A percentile compares a stretch with the other conserved stretches of the same genome.
These are phyloP conservation scores for Ambrosia artemisiifolia DNA, from an alignment of 129 eudicot genomes.

Conservation along the genomic window DNA sequence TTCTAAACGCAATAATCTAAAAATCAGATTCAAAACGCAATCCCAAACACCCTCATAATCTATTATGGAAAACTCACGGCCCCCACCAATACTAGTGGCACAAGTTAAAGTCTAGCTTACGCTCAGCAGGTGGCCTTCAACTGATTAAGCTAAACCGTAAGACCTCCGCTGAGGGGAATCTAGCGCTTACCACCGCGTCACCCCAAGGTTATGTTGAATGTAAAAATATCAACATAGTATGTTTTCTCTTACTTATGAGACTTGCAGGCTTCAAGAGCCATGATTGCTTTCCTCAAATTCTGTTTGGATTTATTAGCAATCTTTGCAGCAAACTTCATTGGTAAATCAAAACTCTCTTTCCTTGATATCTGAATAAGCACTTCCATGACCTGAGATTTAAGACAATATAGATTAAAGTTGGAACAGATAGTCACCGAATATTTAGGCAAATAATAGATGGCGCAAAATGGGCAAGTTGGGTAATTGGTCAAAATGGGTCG, in stretches of 20 bases:
- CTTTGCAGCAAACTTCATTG: slow-evolving; percentile 77
- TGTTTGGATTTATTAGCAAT: slow-evolving; percentile 73
- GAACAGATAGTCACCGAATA: background rate
- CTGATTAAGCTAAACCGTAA: background rate
- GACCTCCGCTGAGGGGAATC: background rate
- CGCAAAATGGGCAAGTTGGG: background rate
- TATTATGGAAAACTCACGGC: background rate
- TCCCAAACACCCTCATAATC: too few species aligned
- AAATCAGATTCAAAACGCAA: too few species aligned
- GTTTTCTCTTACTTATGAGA: slow-evolving; percentile 53
- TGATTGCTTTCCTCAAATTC: slow-evolving; percentile 67
- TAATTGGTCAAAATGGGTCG: background rate
- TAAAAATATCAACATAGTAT: background rate
- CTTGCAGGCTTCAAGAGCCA: slow-evolving; percentile 98
- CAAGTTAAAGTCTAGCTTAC: background rate
- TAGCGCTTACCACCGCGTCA: background rate
- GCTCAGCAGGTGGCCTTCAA: background rate
- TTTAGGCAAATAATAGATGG: background rate
- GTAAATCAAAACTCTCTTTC: slow-evolving; percentile 66
- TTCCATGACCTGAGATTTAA: slow-evolving; percentile 55
- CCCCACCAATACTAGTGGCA: background rate
- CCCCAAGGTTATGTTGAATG: background rate
- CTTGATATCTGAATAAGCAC: slow-evolving; percentile 77
- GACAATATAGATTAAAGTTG: background rate
- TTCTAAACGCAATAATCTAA: too few species aligned